These are phyloP conservation scores for Lactuca saligna DNA, from an alignment of 129 eudicot species.

Conservation along the genomic window DNA sequence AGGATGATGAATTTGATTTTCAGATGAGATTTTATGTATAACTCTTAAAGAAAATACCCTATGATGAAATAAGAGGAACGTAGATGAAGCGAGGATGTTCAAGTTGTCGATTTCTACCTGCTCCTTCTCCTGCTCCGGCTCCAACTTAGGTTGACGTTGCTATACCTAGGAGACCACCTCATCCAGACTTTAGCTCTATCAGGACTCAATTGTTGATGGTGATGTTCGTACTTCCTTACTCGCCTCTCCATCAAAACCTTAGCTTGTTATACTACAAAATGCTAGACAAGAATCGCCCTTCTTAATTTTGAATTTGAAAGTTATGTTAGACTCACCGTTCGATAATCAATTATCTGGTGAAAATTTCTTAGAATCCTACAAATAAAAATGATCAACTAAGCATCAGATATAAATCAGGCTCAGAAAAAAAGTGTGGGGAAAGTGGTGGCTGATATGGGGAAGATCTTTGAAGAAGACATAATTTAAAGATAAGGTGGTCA, in stretches of 20 bases:
- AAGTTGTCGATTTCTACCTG: slow-evolving; percentile 69
- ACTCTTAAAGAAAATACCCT: slow-evolving; percentile 92
- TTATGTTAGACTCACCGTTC: background rate
- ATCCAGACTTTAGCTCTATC: slow-evolving; percentile 94
- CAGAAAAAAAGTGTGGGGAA: too few relatives aligned
- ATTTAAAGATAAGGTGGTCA: too few relatives aligned
- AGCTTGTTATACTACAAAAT: slow-evolving; percentile 11
- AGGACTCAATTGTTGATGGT: too few relatives aligned
- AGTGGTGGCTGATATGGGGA: too few relatives aligned
- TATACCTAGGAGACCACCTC: slow-evolving; percentile 84
- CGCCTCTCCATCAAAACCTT: slow-evolving; percentile 66
- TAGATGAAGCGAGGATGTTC: slow-evolving; percentile 98
- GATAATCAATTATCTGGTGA: slow-evolving; percentile 3
- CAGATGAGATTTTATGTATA: slow-evolving; percentile 20
- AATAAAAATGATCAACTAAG: slow-evolving; percentile 8
- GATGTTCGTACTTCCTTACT: slow-evolving; percentile 64
- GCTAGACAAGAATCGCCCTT: slow-evolving; percentile 13
- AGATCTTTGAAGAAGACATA: too few relatives aligned
- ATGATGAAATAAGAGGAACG: slow-evolving; percentile 71
- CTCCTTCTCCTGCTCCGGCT: slow-evolving; percentile 29
- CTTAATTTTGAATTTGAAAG: slow-evolving; percentile 2
- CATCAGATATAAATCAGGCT: slow-evolving; percentile 30
- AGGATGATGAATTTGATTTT: slow-evolving; percentile 38
- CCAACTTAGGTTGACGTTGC: slow-evolving; percentile 27
- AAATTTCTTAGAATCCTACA: background rate